Evolutionary conservation across 345 rosid genomes (phyloP).

Genomic region (Lagerstroemia speciosa): DNA sequence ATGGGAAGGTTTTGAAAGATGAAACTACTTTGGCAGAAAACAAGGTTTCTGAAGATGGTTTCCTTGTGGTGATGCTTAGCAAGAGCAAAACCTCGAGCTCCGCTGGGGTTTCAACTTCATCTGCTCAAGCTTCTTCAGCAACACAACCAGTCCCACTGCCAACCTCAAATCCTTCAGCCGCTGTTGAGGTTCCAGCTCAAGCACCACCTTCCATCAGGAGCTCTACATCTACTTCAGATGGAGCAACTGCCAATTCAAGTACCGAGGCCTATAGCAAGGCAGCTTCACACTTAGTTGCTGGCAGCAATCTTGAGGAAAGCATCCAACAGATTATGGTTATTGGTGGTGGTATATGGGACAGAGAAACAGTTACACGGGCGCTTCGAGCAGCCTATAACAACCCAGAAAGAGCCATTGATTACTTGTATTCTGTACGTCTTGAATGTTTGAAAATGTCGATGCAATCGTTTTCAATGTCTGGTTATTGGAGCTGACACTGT

Average conservation of each 20-base stretch:
- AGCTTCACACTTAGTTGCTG: slow-evolving; percentile 83
- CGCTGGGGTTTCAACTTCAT: slow-evolving; percentile 46
- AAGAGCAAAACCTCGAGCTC: slow-evolving; percentile 42
- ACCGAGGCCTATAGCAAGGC: slow-evolving; percentile 63
- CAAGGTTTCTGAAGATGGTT: slow-evolving; percentile 86
- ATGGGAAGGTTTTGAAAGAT: slow-evolving; percentile 96
- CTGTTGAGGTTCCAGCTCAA: slow-evolving; percentile 42
- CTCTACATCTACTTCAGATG: slow-evolving; percentile 25
- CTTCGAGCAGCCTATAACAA: slow-evolving; percentile 97
- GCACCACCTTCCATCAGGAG: slow-evolving; percentile 33
- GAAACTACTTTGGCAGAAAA: slow-evolving; percentile 75
- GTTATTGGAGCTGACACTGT: slow-evolving; percentile 13
- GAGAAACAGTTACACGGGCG: slow-evolving; percentile 85
- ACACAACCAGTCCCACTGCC: slow-evolving; percentile 34
- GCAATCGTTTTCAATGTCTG: neutral
- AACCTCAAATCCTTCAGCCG: slow-evolving; percentile 28
- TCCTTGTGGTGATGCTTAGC: slow-evolving; percentile 99
- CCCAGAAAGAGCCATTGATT: slow-evolving; percentile 99
- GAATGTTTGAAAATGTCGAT: neutral
- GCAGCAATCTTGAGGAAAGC: slow-evolving; percentile 58
- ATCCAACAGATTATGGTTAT: slow-evolving; percentile 86
- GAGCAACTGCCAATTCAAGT: slow-evolving; percentile 17
- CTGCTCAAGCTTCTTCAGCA: slow-evolving; percentile 53
- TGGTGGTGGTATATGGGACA: slow-evolving; percentile 96
- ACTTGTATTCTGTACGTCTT: slow-evolving; percentile 67